Percentiles rank a stretch among this genome's conserved stretches.
Conservation (phyloP, 768 basidiomycete species). For the Nidula microcarpa region DNA sequence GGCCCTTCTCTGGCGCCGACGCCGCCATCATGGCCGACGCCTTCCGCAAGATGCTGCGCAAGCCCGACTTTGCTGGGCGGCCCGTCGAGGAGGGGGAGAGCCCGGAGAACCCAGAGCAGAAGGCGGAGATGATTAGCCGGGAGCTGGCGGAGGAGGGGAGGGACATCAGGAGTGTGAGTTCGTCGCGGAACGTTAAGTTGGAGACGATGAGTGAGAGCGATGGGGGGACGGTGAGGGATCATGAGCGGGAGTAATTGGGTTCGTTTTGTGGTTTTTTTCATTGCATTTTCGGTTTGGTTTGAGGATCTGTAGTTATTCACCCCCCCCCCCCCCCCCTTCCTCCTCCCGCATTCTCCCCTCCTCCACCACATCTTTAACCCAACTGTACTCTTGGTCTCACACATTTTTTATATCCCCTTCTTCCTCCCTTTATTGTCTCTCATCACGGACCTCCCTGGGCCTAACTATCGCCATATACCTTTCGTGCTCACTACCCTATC, state of each 20-base stretch:
- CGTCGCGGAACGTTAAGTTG: constrained; percentile 75
- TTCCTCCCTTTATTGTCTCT: too few species aligned
- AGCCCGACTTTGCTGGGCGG: constrained; percentile 78
- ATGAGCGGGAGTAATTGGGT: not conserved
- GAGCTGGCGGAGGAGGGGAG: constrained; percentile 89
- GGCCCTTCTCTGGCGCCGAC: constrained; percentile 78
- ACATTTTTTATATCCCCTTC: too few species aligned
- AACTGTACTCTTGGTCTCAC: not conserved
- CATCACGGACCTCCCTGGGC: too few species aligned
- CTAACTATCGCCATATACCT: too few species aligned
- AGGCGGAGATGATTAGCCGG: constrained; percentile 52
- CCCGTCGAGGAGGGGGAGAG: constrained; percentile 71
- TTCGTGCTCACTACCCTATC: too few species aligned
- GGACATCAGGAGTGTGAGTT: constrained; percentile 80
- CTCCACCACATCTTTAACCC: not conserved
- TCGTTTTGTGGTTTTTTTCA: constrained; percentile 2
- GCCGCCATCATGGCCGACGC: constrained; percentile 94
- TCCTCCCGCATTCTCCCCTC: constrained; percentile 1
- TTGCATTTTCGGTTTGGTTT: not conserved
- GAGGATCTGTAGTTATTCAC: constrained; percentile 6
- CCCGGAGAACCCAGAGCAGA: constrained; percentile 40
- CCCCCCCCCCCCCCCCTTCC: constrained; percentile 5
- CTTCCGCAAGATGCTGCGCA: constrained; percentile 83
- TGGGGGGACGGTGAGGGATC: constrained; percentile 33
- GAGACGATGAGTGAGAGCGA: constrained; percentile 61